These are phyloP conservation scores for Boletus vinaceobasis DNA, from an alignment of 768 basidiomycete genomes.

Conservation along the genomic window DNA sequence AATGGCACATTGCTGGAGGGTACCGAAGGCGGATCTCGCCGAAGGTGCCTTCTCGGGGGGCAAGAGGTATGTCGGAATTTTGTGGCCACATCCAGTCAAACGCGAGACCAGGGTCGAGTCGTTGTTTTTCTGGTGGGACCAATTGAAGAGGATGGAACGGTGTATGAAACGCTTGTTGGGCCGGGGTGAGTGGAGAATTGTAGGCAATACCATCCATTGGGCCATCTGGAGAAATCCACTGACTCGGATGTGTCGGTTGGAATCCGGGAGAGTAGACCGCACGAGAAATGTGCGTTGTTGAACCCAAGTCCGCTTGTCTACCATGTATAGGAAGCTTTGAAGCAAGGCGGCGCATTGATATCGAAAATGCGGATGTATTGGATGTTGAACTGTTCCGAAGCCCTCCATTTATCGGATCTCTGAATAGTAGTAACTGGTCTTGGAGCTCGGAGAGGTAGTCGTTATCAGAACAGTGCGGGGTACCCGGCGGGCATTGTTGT, in stretches of 20 bases:
- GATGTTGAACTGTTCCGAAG: slow-evolving; percentile 10
- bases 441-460: slow-evolving; percentile 16
- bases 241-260: slow-evolving; percentile 10
- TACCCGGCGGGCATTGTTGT: slow-evolving; percentile 4
- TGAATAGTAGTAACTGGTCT: slow-evolving; percentile 12
- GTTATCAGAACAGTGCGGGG: background rate
- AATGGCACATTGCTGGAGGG: slow-evolving; percentile 3
- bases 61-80: slow-evolving; percentile 5
- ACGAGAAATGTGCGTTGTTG: slow-evolving; percentile 8
- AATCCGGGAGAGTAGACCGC: slow-evolving; percentile 12
- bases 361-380: slow-evolving; percentile 20
- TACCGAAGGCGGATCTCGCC: slow-evolving; percentile 10
- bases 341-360: slow-evolving; percentile 32
- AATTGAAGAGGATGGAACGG: slow-evolving; percentile 26
- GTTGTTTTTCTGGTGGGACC: slow-evolving; percentile 14
- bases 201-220: slow-evolving; percentile 4
- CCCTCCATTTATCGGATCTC: slow-evolving; percentile 9
- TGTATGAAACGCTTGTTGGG: slow-evolving; percentile 30
- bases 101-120: background rate
- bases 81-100: slow-evolving; percentile 21
- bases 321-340: slow-evolving; percentile 27
- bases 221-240: slow-evolving; percentile 12
- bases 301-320: slow-evolving; percentile 20
- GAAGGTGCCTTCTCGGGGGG: slow-evolving; percentile 3
- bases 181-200: slow-evolving; percentile 19